Conservation (phyloP, 768 basidiomycete species). For the Holtermanniella nyarrowii region DNA sequence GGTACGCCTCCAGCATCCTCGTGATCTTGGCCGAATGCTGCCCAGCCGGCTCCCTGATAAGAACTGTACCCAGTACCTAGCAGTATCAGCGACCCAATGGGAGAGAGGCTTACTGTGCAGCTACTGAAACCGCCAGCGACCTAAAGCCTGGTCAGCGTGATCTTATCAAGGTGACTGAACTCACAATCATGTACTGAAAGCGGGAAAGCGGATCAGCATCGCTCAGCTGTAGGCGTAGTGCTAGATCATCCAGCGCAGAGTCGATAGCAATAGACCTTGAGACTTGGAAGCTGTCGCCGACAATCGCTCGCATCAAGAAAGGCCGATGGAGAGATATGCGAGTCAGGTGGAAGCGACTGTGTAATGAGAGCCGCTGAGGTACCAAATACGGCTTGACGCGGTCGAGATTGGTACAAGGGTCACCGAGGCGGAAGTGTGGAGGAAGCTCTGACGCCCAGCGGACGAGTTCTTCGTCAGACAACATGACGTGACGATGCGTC, state of each 20-base stretch:
- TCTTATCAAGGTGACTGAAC: not conserved
- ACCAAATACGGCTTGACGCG: constrained; percentile 6
- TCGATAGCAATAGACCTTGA: constrained; percentile 12
- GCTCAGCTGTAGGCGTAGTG: constrained; percentile 12
- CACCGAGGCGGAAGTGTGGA: constrained; percentile 19
- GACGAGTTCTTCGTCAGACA: constrained; percentile 13
- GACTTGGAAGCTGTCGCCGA: not conserved
- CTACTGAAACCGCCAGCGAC: not conserved
- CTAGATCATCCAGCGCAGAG: constrained; percentile 16
- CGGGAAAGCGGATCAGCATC: constrained; percentile 14
- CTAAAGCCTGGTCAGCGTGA: not conserved
- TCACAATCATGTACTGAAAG: constrained; percentile 5
- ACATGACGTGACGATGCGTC: constrained; percentile 11
- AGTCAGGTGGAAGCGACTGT: constrained; percentile 20
- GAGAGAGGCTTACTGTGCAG: not conserved
- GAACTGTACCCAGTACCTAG: not conserved
- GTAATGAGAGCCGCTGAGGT: constrained; percentile 15
- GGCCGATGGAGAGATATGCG: constrained; percentile 24
- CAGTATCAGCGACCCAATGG: not conserved
- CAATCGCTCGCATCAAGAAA: constrained; percentile 10
- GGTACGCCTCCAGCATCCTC: not conserved
- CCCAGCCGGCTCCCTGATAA: not conserved
- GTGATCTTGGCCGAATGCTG: not conserved
- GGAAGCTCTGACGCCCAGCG: constrained; percentile 12
- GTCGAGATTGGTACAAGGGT: constrained; percentile 11